Evolutionary conservation across 129 eudicot species (phyloP).

Genomic region (Lonicera japonica): DNA sequence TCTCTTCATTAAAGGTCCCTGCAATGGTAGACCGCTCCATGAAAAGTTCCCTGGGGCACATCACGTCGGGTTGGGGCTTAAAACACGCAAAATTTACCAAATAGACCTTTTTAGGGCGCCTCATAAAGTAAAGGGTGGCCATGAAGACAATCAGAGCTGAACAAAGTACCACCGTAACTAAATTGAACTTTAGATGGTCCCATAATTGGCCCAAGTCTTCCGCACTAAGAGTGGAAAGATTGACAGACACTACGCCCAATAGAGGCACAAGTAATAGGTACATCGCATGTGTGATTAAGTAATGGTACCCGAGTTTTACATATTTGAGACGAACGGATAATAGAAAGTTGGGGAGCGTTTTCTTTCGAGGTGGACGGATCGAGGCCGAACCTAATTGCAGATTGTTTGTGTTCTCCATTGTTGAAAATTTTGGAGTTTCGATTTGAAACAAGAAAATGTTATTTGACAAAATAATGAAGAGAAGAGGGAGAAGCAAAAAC

Average conservation of each 20-base stretch:
- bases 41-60: constrained; percentile 43
- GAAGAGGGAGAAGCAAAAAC: not conserved
- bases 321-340: constrained; percentile 59
- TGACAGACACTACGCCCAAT: constrained; percentile 16
- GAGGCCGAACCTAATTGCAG: constrained; percentile 7
- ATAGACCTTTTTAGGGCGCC: constrained; percentile 62
- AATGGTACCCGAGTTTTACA: constrained; percentile 82
- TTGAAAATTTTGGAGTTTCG: not conserved
- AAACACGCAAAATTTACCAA: constrained; percentile 64
- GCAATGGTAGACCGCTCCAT: constrained; percentile 44
- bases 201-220: constrained; percentile 39
- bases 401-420: constrained; percentile 21
- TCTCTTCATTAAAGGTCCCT: constrained; percentile 46
- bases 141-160: constrained; percentile 52
- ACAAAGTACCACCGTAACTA: constrained; percentile 44
- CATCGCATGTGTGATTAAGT: constrained; percentile 66
- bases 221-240: constrained; percentile 36
- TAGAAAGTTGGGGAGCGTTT: constrained; percentile 56
- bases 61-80: constrained; percentile 44
- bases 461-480: not conserved
- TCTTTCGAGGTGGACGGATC: not conserved
- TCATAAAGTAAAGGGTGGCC: constrained; percentile 60
- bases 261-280: constrained; percentile 50
- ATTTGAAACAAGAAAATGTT: not conserved
- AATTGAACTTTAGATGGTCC: constrained; percentile 56